These are phyloP conservation scores for Syncephalastrum contaminatum DNA, from an alignment of 371 early-diverging fungal species.

Conservation along the genomic window DNA sequence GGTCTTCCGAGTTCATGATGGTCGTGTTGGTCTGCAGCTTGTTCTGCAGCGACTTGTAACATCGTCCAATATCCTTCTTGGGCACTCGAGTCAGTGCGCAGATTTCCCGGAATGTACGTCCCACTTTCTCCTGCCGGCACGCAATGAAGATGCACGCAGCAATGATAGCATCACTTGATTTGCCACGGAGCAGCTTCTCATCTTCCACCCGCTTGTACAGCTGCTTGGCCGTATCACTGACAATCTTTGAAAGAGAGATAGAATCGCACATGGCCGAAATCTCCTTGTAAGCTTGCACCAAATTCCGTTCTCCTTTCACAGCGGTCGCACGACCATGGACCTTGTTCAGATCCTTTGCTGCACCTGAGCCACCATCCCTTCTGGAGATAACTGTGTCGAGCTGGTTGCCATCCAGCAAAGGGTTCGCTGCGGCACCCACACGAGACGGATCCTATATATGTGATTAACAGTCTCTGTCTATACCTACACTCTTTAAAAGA, in stretches of 20 bases:
- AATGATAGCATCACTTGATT: constrained; percentile 89
- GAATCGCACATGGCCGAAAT: constrained; percentile 93
- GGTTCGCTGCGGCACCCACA: constrained; percentile 96
- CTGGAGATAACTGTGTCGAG: constrained; percentile 90
- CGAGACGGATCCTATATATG: constrained; percentile 89
- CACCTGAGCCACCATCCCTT: constrained; percentile 79
- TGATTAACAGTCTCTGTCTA: no score
- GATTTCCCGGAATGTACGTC: constrained; percentile 98
- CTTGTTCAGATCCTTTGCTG: constrained; percentile 72
- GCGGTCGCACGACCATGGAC: constrained; percentile 75
- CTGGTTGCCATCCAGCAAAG: constrained; percentile 83
- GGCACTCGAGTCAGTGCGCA: constrained; percentile 92
- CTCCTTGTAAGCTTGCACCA: constrained; percentile 91
- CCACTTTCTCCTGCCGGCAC: constrained; percentile 89
- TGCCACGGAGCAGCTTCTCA: constrained; percentile 88
- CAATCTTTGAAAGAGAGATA: constrained; percentile 81
- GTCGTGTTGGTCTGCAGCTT: constrained; percentile 66
- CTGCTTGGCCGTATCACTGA: constrained; percentile 94
- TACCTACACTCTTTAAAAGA: background rate
- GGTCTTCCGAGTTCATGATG: constrained; percentile 73
- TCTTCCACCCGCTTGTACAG: constrained; percentile 90
- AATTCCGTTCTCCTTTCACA: constrained; percentile 74
- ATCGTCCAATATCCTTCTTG: constrained; percentile 89
- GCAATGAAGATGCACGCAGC: constrained; percentile 98
- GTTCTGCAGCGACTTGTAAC: constrained; percentile 76